These are phyloP conservation scores for Artemisia argyi DNA, from an alignment of 129 eudicot species.

Conservation along the genomic window DNA sequence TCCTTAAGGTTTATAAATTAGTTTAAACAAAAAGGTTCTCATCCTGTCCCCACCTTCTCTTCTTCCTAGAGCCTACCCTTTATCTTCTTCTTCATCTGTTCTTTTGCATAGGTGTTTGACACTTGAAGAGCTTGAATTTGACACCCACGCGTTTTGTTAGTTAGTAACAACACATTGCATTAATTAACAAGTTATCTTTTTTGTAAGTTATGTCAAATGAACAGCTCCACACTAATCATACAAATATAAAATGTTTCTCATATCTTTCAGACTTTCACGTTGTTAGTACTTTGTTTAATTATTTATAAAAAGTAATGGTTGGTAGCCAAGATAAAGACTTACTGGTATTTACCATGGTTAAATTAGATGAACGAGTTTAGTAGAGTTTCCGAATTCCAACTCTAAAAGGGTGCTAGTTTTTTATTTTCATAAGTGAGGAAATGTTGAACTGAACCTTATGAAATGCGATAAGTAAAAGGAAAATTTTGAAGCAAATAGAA, in stretches of 20 bases:
- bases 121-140: conserved; percentile 35
- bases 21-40: conserved; percentile 49
- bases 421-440: too few relatives aligned
- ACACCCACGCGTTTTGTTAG: conserved; percentile 37
- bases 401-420: too few relatives aligned
- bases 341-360: too few relatives aligned
- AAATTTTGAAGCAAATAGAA: neutral
- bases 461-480: neutral
- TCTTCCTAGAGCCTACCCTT: conserved; percentile 55
- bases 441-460: too few relatives aligned
- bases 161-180: conserved; percentile 11
- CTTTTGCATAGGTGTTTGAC: conserved; percentile 49
- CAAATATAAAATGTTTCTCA: too few relatives aligned
- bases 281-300: too few relatives aligned
- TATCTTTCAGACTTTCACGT: too few relatives aligned
- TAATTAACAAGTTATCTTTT: neutral
- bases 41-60: conserved; percentile 64
- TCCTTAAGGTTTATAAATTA: neutral
- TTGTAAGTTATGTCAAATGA: neutral
- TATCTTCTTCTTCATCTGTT: conserved; percentile 40
- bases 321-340: conserved; percentile 4
- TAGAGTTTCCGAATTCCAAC: too few relatives aligned
- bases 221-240: too few relatives aligned
- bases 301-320: neutral
- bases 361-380: too few relatives aligned